Conservation (phyloP, 2,329 filamentous ascomycete genomes). For the Penicillium sp. region DNA sequence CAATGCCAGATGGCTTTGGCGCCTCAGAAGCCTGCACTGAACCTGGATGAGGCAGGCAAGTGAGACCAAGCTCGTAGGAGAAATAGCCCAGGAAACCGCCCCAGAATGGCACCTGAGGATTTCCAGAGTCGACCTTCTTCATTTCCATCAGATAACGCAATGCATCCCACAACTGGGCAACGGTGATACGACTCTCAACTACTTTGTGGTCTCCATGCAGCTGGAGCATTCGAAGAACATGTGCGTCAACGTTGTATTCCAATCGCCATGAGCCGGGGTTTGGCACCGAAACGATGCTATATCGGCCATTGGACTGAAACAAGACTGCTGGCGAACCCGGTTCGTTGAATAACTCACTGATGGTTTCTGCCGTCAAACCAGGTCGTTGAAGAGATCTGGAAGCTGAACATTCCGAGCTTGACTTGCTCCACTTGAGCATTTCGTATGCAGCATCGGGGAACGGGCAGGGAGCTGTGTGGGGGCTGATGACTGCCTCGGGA, state of each 20-base stretch:
- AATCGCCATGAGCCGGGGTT: constrained; percentile 39
- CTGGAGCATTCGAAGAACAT: constrained; percentile 26
- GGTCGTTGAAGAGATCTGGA: constrained; percentile 27
- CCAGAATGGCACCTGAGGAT: constrained; percentile 60
- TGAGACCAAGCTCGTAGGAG: constrained; percentile 78
- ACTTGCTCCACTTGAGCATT: constrained; percentile 35
- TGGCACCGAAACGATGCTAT: constrained; percentile 38
- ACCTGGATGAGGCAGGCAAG: constrained; percentile 48
- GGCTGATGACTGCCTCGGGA: constrained; percentile 21
- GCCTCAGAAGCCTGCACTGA: constrained; percentile 37
- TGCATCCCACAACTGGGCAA: constrained; percentile 35
- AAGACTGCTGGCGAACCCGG: constrained; percentile 35
- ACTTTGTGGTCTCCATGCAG: constrained; percentile 10
- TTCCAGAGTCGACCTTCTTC: constrained; percentile 38
- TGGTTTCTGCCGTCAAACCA: constrained; percentile 30
- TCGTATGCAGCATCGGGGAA: constrained; percentile 49
- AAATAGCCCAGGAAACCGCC: constrained; percentile 83
- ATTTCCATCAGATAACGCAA: constrained; percentile 42
- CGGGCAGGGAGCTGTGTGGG: constrained; percentile 15
- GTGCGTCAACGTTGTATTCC: constrained; percentile 32
- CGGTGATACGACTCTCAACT: constrained; percentile 20
- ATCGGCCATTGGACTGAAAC: constrained; percentile 47
- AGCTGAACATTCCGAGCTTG: constrained; percentile 28
- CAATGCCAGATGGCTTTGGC: background rate
- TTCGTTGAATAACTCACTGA: constrained; percentile 37